Percentiles rank a stretch among this genome's conserved stretches.
These are phyloP conservation scores for Vaccinium vitisidaea DNA, from an alignment of 148 eudicot genomes.

Conservation along the genomic window DNA sequence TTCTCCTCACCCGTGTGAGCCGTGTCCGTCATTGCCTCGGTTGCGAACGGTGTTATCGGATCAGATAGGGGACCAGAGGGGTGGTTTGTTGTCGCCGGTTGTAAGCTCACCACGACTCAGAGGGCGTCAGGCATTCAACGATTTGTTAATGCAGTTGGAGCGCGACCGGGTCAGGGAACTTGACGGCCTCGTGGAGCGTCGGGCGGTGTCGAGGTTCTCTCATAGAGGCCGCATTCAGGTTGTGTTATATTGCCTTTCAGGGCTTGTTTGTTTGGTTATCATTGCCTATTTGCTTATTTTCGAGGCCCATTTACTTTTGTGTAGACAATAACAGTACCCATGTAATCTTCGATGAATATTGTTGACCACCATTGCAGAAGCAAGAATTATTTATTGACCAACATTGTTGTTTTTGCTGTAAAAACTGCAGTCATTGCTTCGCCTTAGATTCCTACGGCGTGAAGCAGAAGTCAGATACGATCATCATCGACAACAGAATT, in stretches of 20 bases:
- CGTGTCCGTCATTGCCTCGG: constrained; percentile 18
- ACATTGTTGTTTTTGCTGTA: not conserved
- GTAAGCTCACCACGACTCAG: constrained; percentile 52
- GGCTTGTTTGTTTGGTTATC: not conserved
- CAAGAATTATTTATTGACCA: not conserved
- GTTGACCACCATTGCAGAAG: not conserved
- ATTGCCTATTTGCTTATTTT: not conserved
- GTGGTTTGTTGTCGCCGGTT: constrained; percentile 23
- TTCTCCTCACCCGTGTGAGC: not conserved
- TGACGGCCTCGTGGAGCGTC: constrained; percentile 36
- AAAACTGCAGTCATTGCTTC: constrained; percentile 48
- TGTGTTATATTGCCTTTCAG: not conserved
- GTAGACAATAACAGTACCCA: too few species aligned
- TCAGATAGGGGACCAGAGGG: constrained; percentile 22
- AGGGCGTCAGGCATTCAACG: constrained; percentile 60
- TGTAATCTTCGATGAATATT: too few species aligned
- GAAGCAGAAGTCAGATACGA: constrained; percentile 24
- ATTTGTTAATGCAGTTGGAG: constrained; percentile 48
- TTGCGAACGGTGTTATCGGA: constrained; percentile 22
- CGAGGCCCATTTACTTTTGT: not conserved
- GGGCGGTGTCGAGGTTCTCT: constrained; percentile 54
- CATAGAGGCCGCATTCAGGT: constrained; percentile 84
- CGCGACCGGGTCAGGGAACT: constrained; percentile 54
- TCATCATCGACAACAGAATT: not conserved
- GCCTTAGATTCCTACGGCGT: constrained; percentile 39